phyloP scores from a whole-genome alignment of 176 grass and related monocot species.

The Carex cristatella region DNA sequence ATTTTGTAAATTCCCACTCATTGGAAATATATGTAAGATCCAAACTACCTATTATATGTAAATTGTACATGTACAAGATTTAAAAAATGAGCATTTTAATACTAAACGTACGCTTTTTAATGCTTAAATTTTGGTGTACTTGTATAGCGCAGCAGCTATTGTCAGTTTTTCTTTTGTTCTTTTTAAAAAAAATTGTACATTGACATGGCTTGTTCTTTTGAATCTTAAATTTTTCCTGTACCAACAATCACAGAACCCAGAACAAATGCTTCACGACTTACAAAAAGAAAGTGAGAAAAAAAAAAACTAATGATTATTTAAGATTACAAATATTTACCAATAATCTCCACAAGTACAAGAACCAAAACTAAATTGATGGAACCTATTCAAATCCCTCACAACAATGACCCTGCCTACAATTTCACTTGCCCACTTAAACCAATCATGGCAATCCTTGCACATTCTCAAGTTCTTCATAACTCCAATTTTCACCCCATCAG shows the following conservation, averaged over 20 bases:
- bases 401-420: constrained; percentile 61
- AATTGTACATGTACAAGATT: neutral
- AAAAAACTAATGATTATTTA: neutral
- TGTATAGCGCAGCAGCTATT: neutral
- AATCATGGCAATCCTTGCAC: constrained; percentile 69
- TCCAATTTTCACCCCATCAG: constrained; percentile 51
- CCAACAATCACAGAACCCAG: neutral
- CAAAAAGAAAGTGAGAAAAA: neutral
- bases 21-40: neutral
- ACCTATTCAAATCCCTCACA: constrained; percentile 79
- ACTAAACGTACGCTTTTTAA: neutral
- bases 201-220: neutral
- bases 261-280: neutral
- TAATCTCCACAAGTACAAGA: constrained; percentile 68
- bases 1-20: constrained; percentile 13
- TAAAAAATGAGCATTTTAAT: neutral
- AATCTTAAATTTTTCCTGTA: neutral
- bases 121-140: neutral
- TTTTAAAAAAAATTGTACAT: neutral
- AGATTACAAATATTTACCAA: constrained; percentile 34
- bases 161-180: neutral
- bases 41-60: neutral
- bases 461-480: constrained; percentile 94
- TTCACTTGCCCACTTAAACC: constrained; percentile 60
- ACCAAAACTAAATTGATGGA: constrained; percentile 64